phyloP scores from a whole-genome alignment of 2,329 filamentous ascomycete species.

The Botrytis galanthina region DNA sequence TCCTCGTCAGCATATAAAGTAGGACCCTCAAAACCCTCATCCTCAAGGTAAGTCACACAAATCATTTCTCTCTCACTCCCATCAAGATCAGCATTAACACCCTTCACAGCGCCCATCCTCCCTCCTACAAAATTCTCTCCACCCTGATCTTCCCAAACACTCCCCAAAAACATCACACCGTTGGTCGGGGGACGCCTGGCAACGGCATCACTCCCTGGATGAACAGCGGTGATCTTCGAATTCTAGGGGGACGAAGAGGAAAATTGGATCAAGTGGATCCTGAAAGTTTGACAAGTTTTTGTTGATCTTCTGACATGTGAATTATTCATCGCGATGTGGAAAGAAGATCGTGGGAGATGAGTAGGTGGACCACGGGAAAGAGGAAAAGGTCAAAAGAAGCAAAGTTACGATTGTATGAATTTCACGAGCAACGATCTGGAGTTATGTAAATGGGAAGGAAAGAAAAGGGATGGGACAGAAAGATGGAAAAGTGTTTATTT shows the following conservation, averaged over 20 bases:
- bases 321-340: not conserved
- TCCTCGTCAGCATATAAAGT: not conserved
- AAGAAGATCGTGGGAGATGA: not conserved
- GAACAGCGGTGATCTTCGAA: constrained; percentile 6
- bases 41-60: not conserved
- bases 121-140: not conserved
- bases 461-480: not conserved
- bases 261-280: constrained; percentile 14
- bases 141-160: not conserved
- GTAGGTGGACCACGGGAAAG: not conserved
- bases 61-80: not conserved
- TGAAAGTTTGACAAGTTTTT: constrained; percentile 12
- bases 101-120: not conserved
- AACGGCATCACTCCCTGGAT: constrained; percentile 7
- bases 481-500: not conserved
- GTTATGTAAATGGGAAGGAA: not conserved
- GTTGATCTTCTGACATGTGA: not conserved
- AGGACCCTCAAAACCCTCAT: not conserved
- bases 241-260: not conserved
- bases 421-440: not conserved
- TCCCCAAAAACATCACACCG: not conserved
- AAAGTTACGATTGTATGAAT: not conserved
- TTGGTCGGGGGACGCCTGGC: not conserved
- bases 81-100: not conserved
- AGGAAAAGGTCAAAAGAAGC: not conserved